phyloP scores from a whole-genome alignment of 106 monocot species.

The Amphibolis antarctica region DNA sequence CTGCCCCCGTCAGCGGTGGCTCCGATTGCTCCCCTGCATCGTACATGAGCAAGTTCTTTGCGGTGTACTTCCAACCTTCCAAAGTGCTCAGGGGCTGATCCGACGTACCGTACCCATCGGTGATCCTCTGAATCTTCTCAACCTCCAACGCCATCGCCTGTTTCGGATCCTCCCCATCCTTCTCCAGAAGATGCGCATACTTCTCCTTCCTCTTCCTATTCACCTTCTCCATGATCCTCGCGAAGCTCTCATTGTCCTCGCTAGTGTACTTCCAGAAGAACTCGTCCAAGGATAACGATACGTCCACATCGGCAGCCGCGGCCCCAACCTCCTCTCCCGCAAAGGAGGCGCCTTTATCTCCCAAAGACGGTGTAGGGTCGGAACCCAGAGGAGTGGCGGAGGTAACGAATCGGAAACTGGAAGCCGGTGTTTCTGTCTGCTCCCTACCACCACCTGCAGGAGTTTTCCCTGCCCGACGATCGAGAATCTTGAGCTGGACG shows the following conservation, averaged over 20 bases:
- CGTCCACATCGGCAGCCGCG: slow-evolving; percentile 14
- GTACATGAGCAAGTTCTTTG: slow-evolving; percentile 95
- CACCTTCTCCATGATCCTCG: slow-evolving; percentile 77
- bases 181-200: slow-evolving; percentile 54
- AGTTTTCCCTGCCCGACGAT: slow-evolving; percentile 42
- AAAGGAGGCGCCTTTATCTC: neutral
- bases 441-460: neutral
- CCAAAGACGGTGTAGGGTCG: slow-evolving; percentile 15
- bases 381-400: slow-evolving; percentile 50
- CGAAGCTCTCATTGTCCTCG: slow-evolving; percentile 95
- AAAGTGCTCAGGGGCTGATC: slow-evolving; percentile 66
- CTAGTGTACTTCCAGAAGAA: slow-evolving; percentile 73
- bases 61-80: slow-evolving; percentile 70
- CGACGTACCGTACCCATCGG: slow-evolving; percentile 83
- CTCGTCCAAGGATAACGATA: slow-evolving; percentile 47
- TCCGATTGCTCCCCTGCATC: slow-evolving; percentile 42
- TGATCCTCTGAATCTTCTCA: slow-evolving; percentile 50
- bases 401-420: slow-evolving; percentile 14
- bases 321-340: slow-evolving; percentile 2
- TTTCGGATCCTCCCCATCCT: slow-evolving; percentile 24
- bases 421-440: slow-evolving; percentile 22
- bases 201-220: slow-evolving; percentile 58
- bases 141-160: slow-evolving; percentile 16
- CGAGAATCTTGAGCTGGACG: slow-evolving; percentile 88
- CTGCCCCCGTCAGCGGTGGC: slow-evolving; percentile 57